phyloP scores from a whole-genome alignment of 225 moss, liverwort and hornwort genomes.

The Antitrichia curtipendula region DNA sequence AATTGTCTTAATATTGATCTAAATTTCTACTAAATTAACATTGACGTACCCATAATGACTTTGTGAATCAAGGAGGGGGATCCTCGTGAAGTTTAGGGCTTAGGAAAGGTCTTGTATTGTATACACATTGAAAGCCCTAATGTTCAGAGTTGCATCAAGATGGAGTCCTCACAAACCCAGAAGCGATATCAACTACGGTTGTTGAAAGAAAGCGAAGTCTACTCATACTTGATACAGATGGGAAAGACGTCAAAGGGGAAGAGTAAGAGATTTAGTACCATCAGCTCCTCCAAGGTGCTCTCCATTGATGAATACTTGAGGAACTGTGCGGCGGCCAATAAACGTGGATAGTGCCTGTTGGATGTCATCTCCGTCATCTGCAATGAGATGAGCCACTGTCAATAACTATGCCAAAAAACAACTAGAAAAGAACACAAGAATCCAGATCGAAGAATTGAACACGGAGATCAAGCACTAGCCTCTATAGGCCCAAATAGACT shows the following conservation, averaged over 20 bases:
- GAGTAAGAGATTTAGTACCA: conserved; percentile 13
- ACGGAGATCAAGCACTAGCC: neutral
- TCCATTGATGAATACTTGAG: conserved; percentile 95
- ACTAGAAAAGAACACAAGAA: neutral
- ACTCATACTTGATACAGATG: neutral
- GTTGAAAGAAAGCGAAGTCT: neutral
- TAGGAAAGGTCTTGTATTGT: neutral
- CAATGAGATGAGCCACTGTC: neutral
- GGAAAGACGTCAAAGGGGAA: neutral
- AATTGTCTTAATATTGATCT: neutral
- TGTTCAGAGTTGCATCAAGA: neutral
- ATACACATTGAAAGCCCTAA: neutral
- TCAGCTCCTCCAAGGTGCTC: conserved; percentile 87
- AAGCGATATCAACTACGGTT: neutral
- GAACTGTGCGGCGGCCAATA: conserved; percentile 67
- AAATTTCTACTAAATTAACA: neutral
- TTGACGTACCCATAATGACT: no score
- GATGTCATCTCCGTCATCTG: conserved; percentile 77
- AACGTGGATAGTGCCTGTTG: conserved; percentile 56
- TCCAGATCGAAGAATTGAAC: no score
- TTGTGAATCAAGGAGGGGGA: neutral
- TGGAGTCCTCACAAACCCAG: neutral
- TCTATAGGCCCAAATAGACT: neutral
- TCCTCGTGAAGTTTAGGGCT: neutral
- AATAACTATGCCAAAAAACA: neutral